Percentiles rank a stretch among this genome's conserved stretches.
Evolutionary conservation across 768 basidiomycete genomes (phyloP).

Genomic region (Russula dissimulans): DNA sequence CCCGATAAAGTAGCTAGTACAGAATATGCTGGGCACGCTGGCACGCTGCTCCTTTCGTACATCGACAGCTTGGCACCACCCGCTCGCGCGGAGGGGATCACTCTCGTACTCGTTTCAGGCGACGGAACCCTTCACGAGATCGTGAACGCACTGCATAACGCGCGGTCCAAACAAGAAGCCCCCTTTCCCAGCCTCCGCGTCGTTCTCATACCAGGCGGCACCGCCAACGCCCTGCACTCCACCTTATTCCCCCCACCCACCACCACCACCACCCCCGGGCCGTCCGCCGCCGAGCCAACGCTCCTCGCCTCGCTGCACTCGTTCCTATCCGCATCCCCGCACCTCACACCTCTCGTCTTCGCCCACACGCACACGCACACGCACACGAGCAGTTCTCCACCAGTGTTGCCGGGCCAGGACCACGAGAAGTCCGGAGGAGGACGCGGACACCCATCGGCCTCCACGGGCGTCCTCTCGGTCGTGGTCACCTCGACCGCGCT

Average conservation of each 20-base stretch:
- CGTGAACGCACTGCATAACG: slow-evolving; percentile 44
- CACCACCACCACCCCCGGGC: no score
- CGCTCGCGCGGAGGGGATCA: slow-evolving; percentile 26
- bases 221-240: slow-evolving; percentile 87
- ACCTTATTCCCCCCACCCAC: slow-evolving; percentile 54
- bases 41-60: slow-evolving; percentile 30
- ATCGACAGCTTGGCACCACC: slow-evolving; percentile 28
- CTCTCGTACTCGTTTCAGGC: slow-evolving; percentile 65
- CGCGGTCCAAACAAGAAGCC: background rate
- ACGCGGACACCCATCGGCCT: background rate
- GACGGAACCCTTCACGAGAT: slow-evolving; percentile 93
- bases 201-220: slow-evolving; percentile 64
- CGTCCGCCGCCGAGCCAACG: slow-evolving; percentile 25
- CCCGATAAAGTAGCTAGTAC: slow-evolving; percentile 41
- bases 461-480: slow-evolving; percentile 39
- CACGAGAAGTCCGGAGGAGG: background rate
- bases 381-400: slow-evolving; percentile 31
- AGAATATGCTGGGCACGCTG: slow-evolving; percentile 45
- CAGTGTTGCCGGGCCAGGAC: background rate
- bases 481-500: slow-evolving; percentile 83
- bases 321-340: slow-evolving; percentile 11
- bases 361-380: slow-evolving; percentile 27
- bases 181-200: slow-evolving; percentile 28
- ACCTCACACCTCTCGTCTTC: slow-evolving; percentile 39
- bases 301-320: slow-evolving; percentile 33